Evolutionary conservation across 768 basidiomycete genomes (phyloP), one percentile per base, ranked within the genome.

Genomic region (Nidularia sp.): DNA sequence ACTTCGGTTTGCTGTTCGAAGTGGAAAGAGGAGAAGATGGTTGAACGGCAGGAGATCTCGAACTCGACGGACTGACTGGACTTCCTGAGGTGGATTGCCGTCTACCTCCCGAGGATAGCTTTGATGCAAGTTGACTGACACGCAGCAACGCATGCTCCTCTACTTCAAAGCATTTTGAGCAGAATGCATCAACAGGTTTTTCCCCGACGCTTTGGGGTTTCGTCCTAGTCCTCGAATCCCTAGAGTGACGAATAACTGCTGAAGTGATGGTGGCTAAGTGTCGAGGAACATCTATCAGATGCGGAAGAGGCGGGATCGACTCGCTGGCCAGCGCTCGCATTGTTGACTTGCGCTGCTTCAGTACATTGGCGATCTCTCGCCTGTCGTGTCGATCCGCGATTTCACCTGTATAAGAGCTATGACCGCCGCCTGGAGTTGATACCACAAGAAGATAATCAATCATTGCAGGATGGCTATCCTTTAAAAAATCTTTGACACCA

Each of bases 181-280:
- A 84, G 41, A 91, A 75, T 49, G 83, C 79, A 15, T 78, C 71
- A 42, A 90, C 56, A 6, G 70, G 63, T 34, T 60, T 51, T 56
- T 80, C 79, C 12, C 43, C 55, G 53, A 34, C 34, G n/a, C 36
- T 46, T 45, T 6, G 31, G 25, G n/a, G 63, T 58, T 25, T 9
- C 12, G 44, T 39, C 18, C 59, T 66, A 31, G 67, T 62, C 34
- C 70, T 67, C 47, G 74, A 71, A 49, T 75, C 70, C 55, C 72
- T 69, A 25, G 81, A 80, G 57, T 81, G 75, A 34, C 90, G 85
- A 35, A 85, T 80, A n/a, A 95, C 78, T 45, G 86, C 81, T 5
- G 89, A 88, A 6, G 85, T 81, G 52, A 94, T 73, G 49, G 84
- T 77, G 12, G 90, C 89, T 34, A 93, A 76, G 57, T 93, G 85